Base-by-base conservation (phyloP, 345 rosid species). In the Adansonia digitata region DNA sequence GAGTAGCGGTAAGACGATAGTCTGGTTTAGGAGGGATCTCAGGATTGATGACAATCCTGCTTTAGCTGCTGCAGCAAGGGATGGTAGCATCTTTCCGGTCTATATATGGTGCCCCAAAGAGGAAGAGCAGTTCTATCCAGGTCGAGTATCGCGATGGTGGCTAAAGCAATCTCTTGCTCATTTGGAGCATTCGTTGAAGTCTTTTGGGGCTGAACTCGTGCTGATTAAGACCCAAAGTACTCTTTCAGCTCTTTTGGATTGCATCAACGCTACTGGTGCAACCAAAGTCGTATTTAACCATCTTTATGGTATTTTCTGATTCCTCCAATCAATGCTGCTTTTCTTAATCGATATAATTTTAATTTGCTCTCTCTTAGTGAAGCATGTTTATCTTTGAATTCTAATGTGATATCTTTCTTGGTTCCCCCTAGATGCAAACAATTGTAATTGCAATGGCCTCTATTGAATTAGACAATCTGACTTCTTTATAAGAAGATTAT, bases 131-230 rank as follows among this genome's bases (percentile, higher is more conserved):
- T 94, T 92, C 84, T 91, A 87, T 80, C 97, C 97, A 0, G 98
- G 97, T 61, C 93, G 98, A 34, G 95, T 91, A 59, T 94, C 98
- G 0, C 84, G 97, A 82, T 92, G 97, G 98, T 94, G 98, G 98
- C 85, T 94, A 82, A 92, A 94, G 86, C 94, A 89, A 81, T 92
- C 98, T 56, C 89, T 92, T 56, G 24, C 75, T 65, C 93, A 87
- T 80, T 85, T 92, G 82, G 77, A 79, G 59, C 89, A 87, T 52
- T 89, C 98, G 5, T 79, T 92, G 77, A 85, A 85, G 71, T 85
- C 97, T 65, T 85, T 94, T 62, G 98, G 98, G 69, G 89, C 90
- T 65, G 85, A 88, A 24, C 94, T 92, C 75, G 80, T 86, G 74
- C 62, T 91, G 34, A 87, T 92, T 77, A 91, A 85, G 86, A 79